Conservation (phyloP, 148 eudicot genomes). For the Nepenthes mirabilis region DNA sequence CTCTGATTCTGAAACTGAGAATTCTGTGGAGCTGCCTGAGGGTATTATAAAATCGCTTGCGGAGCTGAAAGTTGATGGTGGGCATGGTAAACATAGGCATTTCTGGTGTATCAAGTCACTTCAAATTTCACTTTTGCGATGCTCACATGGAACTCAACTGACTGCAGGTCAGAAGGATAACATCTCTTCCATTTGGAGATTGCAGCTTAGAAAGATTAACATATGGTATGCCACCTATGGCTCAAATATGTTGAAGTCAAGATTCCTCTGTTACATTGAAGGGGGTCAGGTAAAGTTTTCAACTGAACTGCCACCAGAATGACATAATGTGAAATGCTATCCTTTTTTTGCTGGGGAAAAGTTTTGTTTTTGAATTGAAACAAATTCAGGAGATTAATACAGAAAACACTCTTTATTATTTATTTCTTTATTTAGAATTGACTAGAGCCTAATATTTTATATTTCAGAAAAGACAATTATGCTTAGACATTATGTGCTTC, state of each 20-base stretch:
- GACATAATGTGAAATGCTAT: not conserved
- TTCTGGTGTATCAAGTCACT: not conserved
- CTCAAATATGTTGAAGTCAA: constrained; percentile 70
- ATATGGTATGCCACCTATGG: constrained; percentile 91
- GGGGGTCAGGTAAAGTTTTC: constrained; percentile 72
- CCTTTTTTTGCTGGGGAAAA: not conserved
- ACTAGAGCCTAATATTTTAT: no score
- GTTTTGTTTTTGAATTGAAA: not conserved
- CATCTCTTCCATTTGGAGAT: constrained; percentile 49
- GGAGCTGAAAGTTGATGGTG: constrained; percentile 34
- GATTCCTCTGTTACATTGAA: constrained; percentile 80
- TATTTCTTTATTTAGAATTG: no score
- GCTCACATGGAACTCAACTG: not conserved
- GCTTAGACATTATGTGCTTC: no score
- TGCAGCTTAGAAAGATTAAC: constrained; percentile 43
- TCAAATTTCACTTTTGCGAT: not conserved
- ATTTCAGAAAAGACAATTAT: no score
- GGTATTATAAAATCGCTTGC: constrained; percentile 57
- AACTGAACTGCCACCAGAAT: not conserved
- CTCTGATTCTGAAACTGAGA: constrained; percentile 66
- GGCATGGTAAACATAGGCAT: constrained; percentile 8
- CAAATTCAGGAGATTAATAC: not conserved
- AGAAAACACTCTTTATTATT: not conserved
- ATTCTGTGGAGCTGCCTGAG: constrained; percentile 26
- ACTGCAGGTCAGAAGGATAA: constrained; percentile 30